Conservation (phyloP, 108 stramenopile species). For the Cyclotella atomus region DNA sequence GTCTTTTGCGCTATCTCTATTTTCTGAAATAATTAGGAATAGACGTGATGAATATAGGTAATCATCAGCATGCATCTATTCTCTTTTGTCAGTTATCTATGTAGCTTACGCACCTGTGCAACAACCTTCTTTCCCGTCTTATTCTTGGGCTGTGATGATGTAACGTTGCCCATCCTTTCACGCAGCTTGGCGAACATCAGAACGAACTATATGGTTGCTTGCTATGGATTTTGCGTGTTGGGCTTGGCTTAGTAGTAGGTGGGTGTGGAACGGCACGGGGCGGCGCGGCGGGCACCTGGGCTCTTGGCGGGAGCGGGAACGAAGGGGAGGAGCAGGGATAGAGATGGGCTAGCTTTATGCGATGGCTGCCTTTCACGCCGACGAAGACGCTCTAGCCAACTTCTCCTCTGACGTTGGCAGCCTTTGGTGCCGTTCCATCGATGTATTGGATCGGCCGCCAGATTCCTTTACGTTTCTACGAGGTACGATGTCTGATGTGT, state of each 20-base stretch:
- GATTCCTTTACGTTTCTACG: constrained; percentile 67
- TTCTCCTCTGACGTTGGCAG: constrained; percentile 64
- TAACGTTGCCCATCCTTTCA: constrained; percentile 67
- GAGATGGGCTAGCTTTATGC: no score
- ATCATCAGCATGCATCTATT: no score
- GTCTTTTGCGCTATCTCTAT: constrained; percentile 41
- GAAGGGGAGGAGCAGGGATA: no score
- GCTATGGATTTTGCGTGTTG: neutral
- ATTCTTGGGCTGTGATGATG: constrained; percentile 62
- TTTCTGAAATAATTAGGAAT: constrained; percentile 19
- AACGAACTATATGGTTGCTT: neutral
- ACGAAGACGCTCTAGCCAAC: constrained; percentile 40
- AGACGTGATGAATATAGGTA: neutral
- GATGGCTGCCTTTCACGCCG: constrained; percentile 16
- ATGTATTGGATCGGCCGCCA: constrained; percentile 60
- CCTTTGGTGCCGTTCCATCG: constrained; percentile 66
- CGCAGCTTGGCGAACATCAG: constrained; percentile 3
- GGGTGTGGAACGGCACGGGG: no score
- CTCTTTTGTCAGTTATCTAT: no score
- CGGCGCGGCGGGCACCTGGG: no score
- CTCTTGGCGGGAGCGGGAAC: no score
- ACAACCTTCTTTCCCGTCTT: constrained; percentile 76
- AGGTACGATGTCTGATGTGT: constrained; percentile 7
- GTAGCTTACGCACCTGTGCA: constrained; percentile 45
- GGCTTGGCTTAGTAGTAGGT: neutral